Conservation (phyloP, 202 grass and related monocot genomes). For the Schoenoplectus tabernaemontani region DNA sequence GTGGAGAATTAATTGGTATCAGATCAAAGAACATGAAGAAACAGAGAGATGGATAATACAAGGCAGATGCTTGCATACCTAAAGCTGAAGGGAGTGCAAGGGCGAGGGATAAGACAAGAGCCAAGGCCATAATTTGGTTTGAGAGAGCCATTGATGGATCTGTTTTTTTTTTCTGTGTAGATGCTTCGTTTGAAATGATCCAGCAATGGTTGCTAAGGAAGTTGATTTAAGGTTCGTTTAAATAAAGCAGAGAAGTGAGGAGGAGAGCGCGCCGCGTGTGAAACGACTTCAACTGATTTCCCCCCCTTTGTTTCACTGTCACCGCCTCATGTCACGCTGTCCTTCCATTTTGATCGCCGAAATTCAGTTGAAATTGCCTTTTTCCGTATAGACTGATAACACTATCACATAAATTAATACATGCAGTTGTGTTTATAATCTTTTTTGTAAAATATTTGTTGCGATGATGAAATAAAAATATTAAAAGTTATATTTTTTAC, state of each 20-base stretch:
- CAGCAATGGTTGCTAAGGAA: not conserved
- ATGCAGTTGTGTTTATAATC: too few species aligned
- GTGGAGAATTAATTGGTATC: not conserved
- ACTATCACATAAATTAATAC: too few species aligned
- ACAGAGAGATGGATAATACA: not conserved
- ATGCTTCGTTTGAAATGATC: not conserved
- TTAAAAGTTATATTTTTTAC: too few species aligned
- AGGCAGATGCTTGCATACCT: conserved; percentile 2
- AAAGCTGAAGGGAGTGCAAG: conserved; percentile 28
- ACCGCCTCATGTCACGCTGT: not conserved
- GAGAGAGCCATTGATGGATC: conserved; percentile 28
- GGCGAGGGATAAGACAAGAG: conserved; percentile 23
- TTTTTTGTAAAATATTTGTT: too few species aligned
- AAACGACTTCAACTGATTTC: conserved; percentile 9
- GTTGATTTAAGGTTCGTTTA: not conserved
- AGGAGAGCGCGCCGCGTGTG: not conserved
- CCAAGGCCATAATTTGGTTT: not conserved
- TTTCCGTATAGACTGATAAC: too few species aligned
- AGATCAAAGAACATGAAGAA: not conserved
- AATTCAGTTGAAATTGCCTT: too few species aligned
- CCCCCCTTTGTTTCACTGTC: not conserved
- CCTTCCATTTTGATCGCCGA: too few species aligned
- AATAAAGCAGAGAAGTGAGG: not conserved
- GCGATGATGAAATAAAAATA: too few species aligned
- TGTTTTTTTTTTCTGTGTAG: not conserved